Percentiles rank a stretch among this genome's conserved stretches.
phyloP scores from a whole-genome alignment of 805 yeast species.

The Debaryomyces tyrocola region DNA sequence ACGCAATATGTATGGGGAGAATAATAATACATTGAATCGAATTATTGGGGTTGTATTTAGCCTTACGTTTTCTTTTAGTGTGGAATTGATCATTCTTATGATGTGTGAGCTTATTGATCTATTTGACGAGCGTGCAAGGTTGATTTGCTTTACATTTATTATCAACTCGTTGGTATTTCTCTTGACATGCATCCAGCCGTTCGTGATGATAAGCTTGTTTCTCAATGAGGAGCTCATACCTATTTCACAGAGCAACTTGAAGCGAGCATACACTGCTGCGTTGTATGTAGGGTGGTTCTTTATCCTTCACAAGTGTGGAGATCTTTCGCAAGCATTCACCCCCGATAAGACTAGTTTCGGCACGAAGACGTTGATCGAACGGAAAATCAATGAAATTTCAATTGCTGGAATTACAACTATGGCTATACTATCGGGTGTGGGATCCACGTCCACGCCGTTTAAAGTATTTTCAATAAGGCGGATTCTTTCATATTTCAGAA shows the following conservation, averaged over 20 bases:
- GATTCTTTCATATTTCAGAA: constrained; percentile 1
- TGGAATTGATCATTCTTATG: constrained; percentile 32
- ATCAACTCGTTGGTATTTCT: constrained; percentile 38
- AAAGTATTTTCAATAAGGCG: constrained; percentile 15
- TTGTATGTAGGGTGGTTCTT: constrained; percentile 32
- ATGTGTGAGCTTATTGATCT: constrained; percentile 35
- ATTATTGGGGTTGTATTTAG: constrained; percentile 29
- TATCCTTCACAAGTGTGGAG: constrained; percentile 33
- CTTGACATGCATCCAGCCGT: constrained; percentile 46
- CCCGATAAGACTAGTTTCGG: constrained; percentile 16
- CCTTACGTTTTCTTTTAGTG: constrained; percentile 27
- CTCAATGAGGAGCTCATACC: constrained; percentile 29
- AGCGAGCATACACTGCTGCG: constrained; percentile 1
- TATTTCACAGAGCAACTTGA: not conserved
- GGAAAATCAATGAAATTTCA: constrained; percentile 46
- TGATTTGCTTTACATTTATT: constrained; percentile 38
- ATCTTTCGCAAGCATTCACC: constrained; percentile 24
- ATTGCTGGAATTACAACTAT: constrained; percentile 51
- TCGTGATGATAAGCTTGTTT: constrained; percentile 30
- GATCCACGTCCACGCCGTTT: constrained; percentile 48
- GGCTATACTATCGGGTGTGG: constrained; percentile 52
- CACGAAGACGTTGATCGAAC: constrained; percentile 32
- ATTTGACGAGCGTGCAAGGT: constrained; percentile 20
- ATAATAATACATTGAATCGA: constrained; percentile 5
- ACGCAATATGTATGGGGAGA: not conserved